Conservation (phyloP, 352 stramenopile genomes). For the Phytophthora syringae region DNA sequence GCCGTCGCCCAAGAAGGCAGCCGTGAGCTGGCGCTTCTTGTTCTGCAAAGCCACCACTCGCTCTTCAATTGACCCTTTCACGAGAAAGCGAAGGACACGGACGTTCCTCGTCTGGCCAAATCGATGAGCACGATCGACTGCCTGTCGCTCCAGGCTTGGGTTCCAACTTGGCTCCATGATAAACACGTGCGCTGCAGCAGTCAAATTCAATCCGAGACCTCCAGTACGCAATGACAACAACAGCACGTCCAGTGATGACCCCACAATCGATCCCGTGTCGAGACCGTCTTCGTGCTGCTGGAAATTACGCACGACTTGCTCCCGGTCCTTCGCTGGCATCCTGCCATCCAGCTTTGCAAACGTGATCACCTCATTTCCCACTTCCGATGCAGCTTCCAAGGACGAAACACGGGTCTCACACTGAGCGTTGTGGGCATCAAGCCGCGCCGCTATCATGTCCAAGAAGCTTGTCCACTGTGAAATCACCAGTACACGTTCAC, state of each 20-base stretch:
- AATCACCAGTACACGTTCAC: slow-evolving; percentile 81
- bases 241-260: slow-evolving; percentile 76
- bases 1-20: slow-evolving; percentile 71
- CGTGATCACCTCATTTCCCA: slow-evolving; percentile 31
- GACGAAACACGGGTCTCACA: slow-evolving; percentile 24
- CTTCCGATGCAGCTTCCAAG: slow-evolving; percentile 17
- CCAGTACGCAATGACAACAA: slow-evolving; percentile 90
- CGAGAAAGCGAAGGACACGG: slow-evolving; percentile 83
- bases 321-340: slow-evolving; percentile 64
- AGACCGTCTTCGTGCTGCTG: slow-evolving; percentile 46
- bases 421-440: slow-evolving; percentile 44
- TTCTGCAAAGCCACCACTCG: slow-evolving; percentile 89
- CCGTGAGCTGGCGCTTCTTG: slow-evolving; percentile 86
- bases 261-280: slow-evolving; percentile 9
- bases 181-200: slow-evolving; percentile 92
- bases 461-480: slow-evolving; percentile 90
- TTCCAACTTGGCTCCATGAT: slow-evolving; percentile 95
- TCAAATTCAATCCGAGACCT: slow-evolving; percentile 93
- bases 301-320: slow-evolving; percentile 68
- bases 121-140: slow-evolving; percentile 89
- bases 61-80: slow-evolving; percentile 91
- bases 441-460: slow-evolving; percentile 69
- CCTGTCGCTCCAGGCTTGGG: slow-evolving; percentile 91
- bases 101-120: slow-evolving; percentile 82
- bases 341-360: slow-evolving; percentile 68